phyloP scores from a whole-genome alignment of 768 basidiomycete species.

The Agaricus blazei region DNA sequence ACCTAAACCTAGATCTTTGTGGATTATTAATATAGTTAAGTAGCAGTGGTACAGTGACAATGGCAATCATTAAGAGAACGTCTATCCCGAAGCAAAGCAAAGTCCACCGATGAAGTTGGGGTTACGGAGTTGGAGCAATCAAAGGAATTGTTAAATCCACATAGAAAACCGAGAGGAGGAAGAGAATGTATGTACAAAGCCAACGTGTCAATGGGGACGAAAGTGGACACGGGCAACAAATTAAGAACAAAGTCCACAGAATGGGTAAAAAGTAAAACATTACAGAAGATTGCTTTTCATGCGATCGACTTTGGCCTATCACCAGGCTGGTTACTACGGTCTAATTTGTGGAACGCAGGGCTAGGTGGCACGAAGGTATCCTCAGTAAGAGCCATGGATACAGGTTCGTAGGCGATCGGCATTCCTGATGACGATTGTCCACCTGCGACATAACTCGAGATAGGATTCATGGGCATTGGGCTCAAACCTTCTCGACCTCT shows the following conservation, averaged over 20 bases:
- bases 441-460: constrained; percentile 33
- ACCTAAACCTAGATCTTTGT: no score
- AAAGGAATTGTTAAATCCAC: not conserved
- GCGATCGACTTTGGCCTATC: constrained; percentile 43
- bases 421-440: constrained; percentile 12
- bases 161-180: not conserved
- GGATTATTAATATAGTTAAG: not conserved
- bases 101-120: not conserved
- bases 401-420: constrained; percentile 62
- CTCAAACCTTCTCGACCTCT: constrained; percentile 34
- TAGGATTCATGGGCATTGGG: constrained; percentile 33
- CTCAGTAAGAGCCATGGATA: constrained; percentile 62
- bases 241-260: not conserved
- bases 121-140: not conserved
- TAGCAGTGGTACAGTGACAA: not conserved
- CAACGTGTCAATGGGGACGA: not conserved
- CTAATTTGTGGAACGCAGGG: constrained; percentile 47
- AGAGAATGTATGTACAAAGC: constrained; percentile 2
- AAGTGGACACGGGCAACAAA: not conserved
- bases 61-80: not conserved
- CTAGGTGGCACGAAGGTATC: constrained; percentile 57
- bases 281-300: constrained; percentile 14
- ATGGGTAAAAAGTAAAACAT: not conserved
- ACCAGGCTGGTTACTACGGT: constrained; percentile 23
- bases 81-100: not conserved